Conservation (phyloP, 306 rosid genomes). For the Cyclanthera cordifolia region DNA sequence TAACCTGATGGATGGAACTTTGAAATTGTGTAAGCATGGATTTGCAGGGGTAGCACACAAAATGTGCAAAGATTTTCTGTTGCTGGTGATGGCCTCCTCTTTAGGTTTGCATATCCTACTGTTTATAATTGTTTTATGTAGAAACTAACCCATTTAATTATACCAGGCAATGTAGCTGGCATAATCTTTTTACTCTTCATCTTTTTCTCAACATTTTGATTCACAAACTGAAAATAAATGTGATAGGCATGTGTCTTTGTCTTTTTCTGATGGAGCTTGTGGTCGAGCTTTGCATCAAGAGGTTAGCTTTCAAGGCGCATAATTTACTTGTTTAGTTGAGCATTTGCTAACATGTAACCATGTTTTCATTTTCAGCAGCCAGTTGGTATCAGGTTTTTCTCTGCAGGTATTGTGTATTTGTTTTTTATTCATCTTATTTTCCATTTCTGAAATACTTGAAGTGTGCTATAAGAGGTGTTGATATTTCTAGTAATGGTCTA, state of each 20-base stretch:
- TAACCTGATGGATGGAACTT: conserved; percentile 17
- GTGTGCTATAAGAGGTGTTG: background rate
- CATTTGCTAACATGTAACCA: conserved; percentile 21
- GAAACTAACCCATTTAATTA: no score
- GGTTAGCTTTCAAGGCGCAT: conserved; percentile 45
- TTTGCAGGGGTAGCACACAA: conserved; percentile 33
- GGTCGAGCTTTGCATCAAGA: conserved; percentile 32
- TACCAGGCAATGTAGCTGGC: no score
- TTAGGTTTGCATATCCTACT: conserved; percentile 43
- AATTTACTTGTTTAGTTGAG: conserved; percentile 4
- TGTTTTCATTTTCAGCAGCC: conserved; percentile 31
- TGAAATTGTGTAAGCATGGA: conserved; percentile 9
- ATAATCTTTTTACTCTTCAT: background rate
- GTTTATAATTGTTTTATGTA: conserved; percentile 4
- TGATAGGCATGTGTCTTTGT: conserved; percentile 49
- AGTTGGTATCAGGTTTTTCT: conserved; percentile 53
- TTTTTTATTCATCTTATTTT: conserved; percentile 3
- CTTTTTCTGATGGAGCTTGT: conserved; percentile 33
- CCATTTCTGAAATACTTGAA: background rate
- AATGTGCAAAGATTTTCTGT: conserved; percentile 23
- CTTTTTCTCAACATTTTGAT: conserved; percentile 11
- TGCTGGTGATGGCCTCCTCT: conserved; percentile 21
- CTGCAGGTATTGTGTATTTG: conserved; percentile 46
- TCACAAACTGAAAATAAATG: conserved; percentile 28
- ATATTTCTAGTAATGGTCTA: conserved; percentile 12